Evolutionary conservation across 495 filamentous ascomycete genomes (phyloP), one percentile per base, ranked within the genome.

Genomic region (Hypoxylon intermedium): DNA sequence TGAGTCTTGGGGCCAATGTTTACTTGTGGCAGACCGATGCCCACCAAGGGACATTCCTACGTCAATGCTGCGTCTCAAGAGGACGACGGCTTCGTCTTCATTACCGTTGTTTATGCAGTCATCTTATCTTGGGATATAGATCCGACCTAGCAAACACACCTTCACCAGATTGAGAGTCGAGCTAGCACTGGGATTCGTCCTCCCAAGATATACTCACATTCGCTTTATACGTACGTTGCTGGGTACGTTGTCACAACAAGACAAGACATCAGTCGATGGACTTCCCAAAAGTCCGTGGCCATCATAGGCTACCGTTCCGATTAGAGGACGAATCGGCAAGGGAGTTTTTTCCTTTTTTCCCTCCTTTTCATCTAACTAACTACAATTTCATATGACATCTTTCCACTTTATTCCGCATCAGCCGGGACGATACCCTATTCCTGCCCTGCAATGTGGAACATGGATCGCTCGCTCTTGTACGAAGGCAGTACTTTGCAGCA

Each of bases 71-170:
- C 55, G 33, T 65, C 51, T 30, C 33, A 34, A 42, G 33, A 52
- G 31, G 18, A 56, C 40, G 40, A 65, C 37, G 28, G 46, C 51
- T 57, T 65, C 62, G 56, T 47, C 61, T 55, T 65, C 21, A 65
- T 52, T 60, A 37, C 45, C 55, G 13, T 60, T 56, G 18, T 42
- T 65, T 30, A 60, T 65, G 62, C 62, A 65, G 52, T 65, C 46
- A 65, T 48, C 56, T 60, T 45, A 43, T 60, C 62, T 50, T 65
- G 51, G 62, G 45, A 55, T 47, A 65, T 54, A 23, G 50, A 60
- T 46, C 61, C 55, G 26, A 56, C 40, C 21, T 49, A 47, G 36
- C 57, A 48, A 41, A 63, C 47, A 57, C 47, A 47, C 51, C 37
- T n/a, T 19, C 44, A 46, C 24, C 41, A 41, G 9, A 49, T 49